Conservation (phyloP, 148 eudicot genomes). For the Nepenthes mirabilis region DNA sequence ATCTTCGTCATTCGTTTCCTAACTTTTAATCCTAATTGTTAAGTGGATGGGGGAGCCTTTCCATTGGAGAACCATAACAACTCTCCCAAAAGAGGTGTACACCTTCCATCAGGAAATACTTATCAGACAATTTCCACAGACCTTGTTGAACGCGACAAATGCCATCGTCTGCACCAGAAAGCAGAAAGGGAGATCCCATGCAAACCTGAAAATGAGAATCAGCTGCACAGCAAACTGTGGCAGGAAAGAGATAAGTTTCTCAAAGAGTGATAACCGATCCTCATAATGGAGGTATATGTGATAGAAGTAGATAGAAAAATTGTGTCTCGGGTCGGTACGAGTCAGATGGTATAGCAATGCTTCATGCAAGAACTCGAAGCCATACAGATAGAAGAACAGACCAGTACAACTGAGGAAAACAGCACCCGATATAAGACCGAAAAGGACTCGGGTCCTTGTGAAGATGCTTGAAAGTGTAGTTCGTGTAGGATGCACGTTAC, state of each 20-base stretch:
- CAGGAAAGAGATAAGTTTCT: constrained; percentile 79
- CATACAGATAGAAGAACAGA: constrained; percentile 62
- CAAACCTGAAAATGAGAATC: constrained; percentile 51
- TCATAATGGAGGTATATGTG: constrained; percentile 83
- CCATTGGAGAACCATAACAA: too few species aligned
- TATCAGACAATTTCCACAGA: constrained; percentile 5
- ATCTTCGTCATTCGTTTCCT: too few species aligned
- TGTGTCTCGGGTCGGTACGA: constrained; percentile 90
- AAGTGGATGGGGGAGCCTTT: too few species aligned
- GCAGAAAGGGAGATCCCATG: constrained; percentile 81
- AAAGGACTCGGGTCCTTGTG: constrained; percentile 44
- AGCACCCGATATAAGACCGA: constrained; percentile 64
- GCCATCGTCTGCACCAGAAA: constrained; percentile 81
- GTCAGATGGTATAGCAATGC: constrained; percentile 90
- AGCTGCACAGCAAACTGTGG: constrained; percentile 87
- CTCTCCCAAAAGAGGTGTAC: too few species aligned
- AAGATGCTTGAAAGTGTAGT: constrained; percentile 31
- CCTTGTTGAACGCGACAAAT: constrained; percentile 98
- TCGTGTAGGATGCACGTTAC: constrained; percentile 12
- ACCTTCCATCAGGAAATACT: too few species aligned
- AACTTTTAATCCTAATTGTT: too few species aligned
- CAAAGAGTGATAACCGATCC: constrained; percentile 44
- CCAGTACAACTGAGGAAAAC: constrained; percentile 65
- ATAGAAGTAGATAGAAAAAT: constrained; percentile 89
- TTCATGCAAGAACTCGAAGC: constrained; percentile 85